Percentiles rank a stretch among this genome's conserved stretches.
phyloP scores from a whole-genome alignment of 176 grass and related monocot genomes.

The Cymbopogon citratus region DNA sequence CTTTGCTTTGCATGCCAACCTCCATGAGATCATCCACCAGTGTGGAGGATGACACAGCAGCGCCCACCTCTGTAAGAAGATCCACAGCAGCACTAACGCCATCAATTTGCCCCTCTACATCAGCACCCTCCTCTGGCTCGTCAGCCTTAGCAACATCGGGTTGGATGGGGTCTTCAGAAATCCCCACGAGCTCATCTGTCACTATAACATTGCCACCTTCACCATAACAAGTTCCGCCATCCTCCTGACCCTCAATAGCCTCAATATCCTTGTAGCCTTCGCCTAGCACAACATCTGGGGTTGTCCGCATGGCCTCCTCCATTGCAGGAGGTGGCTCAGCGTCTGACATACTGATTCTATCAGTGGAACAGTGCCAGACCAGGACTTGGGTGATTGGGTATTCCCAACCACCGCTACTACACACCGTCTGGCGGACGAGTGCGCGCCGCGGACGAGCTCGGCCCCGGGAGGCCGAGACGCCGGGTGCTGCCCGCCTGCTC shows the following conservation, averaged over 20 bases:
- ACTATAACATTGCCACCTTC: slow-evolving; percentile 13
- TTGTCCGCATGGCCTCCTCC: slow-evolving; percentile 14
- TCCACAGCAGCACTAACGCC: neutral
- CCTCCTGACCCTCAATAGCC: neutral
- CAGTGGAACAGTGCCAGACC: neutral
- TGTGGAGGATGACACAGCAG: neutral
- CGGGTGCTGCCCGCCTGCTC: neutral
- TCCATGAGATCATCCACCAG: neutral
- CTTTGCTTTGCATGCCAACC: neutral
- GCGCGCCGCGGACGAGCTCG: neutral
- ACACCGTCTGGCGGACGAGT: neutral
- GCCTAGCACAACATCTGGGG: slow-evolving; percentile 1
- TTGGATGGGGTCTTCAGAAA: neutral
- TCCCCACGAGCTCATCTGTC: neutral
- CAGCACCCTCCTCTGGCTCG: neutral
- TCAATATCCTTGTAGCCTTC: slow-evolving; percentile 8
- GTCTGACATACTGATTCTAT: slow-evolving; percentile 13
- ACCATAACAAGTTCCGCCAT: neutral
- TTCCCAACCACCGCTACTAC: neutral
- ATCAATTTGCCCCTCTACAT: neutral
- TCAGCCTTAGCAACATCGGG: neutral
- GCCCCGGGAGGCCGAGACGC: neutral
- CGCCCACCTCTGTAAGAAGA: neutral
- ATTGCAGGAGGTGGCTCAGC: slow-evolving; percentile 7
- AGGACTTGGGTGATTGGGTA: neutral